Conservation (phyloP, 495 filamentous ascomycete genomes). For the Penicillium argentinense region DNA sequence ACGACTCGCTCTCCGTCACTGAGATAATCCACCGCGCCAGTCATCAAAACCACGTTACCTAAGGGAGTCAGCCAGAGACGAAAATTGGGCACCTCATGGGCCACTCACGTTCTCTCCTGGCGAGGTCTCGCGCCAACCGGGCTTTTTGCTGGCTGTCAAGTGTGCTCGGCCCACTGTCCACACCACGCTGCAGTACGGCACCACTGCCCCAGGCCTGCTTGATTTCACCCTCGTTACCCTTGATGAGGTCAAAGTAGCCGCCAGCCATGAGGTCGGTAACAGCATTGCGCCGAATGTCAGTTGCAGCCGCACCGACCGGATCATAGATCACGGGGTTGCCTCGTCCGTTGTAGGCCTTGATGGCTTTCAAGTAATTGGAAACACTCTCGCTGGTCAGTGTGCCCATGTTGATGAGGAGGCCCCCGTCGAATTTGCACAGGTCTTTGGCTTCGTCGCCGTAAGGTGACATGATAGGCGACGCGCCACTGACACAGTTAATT, state of each 20-base stretch:
- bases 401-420: slow-evolving; percentile 94
- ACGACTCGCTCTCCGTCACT: slow-evolving; percentile 70
- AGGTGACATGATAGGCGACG: slow-evolving; percentile 92
- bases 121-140: slow-evolving; percentile 61
- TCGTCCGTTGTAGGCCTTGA: slow-evolving; percentile 74
- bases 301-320: slow-evolving; percentile 90
- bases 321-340: slow-evolving; percentile 81
- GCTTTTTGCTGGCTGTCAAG: slow-evolving; percentile 55
- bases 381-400: slow-evolving; percentile 74
- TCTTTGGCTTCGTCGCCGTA: slow-evolving; percentile 81
- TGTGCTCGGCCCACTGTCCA: slow-evolving; percentile 72
- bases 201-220: slow-evolving; percentile 59
- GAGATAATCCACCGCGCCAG: slow-evolving; percentile 74
- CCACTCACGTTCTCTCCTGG: slow-evolving; percentile 55
- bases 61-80: neutral
- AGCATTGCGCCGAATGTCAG: slow-evolving; percentile 65
- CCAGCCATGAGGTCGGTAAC: slow-evolving; percentile 69
- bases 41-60: slow-evolving; percentile 79
- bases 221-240: slow-evolving; percentile 94
- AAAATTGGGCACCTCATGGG: neutral
- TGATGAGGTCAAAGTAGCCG: slow-evolving; percentile 84
- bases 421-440: slow-evolving; percentile 61
- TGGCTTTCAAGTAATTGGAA: slow-evolving; percentile 62
- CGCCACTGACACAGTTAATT: slow-evolving; percentile 55
- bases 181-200: slow-evolving; percentile 71